Percentiles rank a stretch among this genome's conserved stretches.
phyloP scores from a whole-genome alignment of 1,284 basidiomycete species.

The Trichosporon asahii region DNA sequence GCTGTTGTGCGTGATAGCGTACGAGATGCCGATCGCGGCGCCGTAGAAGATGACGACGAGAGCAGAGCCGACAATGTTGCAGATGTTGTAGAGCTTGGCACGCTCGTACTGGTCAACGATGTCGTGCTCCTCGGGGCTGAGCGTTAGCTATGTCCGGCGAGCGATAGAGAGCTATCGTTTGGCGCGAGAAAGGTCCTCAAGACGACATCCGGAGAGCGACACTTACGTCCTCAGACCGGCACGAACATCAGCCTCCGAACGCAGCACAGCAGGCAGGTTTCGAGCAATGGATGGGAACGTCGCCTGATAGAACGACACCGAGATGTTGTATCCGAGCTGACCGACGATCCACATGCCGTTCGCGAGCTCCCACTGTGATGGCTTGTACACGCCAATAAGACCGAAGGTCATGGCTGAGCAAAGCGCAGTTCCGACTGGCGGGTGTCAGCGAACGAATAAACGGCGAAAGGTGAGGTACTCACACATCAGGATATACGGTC shows the following conservation, averaged over 20 bases:
- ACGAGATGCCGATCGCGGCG: slow-evolving; percentile 16
- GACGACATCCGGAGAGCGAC: not conserved
- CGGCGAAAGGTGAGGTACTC: too few species aligned
- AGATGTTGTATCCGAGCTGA: slow-evolving; percentile 14
- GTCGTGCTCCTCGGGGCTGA: slow-evolving; percentile 24
- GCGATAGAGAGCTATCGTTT: too few species aligned
- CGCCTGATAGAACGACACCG: slow-evolving; percentile 23
- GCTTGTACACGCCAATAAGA: slow-evolving; percentile 17
- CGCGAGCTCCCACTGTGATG: slow-evolving; percentile 24
- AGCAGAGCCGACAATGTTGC: slow-evolving; percentile 14
- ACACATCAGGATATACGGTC: slow-evolving; percentile 25
- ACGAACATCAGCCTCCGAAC: slow-evolving; percentile 21
- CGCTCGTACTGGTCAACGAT: slow-evolving; percentile 22
- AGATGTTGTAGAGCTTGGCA: slow-evolving; percentile 25
- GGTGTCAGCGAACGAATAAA: too few species aligned
- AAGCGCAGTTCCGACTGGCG: not conserved
- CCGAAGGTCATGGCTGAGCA: slow-evolving; percentile 12
- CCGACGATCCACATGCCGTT: slow-evolving; percentile 23
- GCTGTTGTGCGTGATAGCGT: slow-evolving; percentile 15
- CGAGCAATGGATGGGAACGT: slow-evolving; percentile 23
- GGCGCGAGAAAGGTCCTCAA: too few species aligned
- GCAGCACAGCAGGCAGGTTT: slow-evolving; percentile 23
- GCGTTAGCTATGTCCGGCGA: not conserved
- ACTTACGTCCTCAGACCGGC: slow-evolving; percentile 20
- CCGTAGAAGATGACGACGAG: slow-evolving; percentile 19